Evolutionary conservation across 2,329 filamentous ascomycete genomes (phyloP).

Genomic region (Monosporascus sp.): DNA sequence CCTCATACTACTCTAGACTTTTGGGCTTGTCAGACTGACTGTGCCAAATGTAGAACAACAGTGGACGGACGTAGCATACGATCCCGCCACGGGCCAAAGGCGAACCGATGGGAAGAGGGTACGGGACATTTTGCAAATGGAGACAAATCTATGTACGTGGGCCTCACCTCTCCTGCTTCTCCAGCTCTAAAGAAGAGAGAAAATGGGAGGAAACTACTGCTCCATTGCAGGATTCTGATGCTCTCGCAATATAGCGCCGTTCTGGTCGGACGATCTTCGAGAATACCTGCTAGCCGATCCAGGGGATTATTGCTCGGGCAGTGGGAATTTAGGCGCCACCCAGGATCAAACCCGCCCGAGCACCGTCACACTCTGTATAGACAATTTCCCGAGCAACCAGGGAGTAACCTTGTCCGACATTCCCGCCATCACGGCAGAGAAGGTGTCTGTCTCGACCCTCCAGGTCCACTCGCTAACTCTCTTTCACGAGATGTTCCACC

Average conservation of each 20-base stretch:
- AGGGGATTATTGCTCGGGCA: slow-evolving; percentile 7
- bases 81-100: slow-evolving; percentile 1
- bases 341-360: slow-evolving; percentile 6
- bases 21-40: background rate
- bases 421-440: background rate
- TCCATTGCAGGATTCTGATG: background rate
- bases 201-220: background rate
- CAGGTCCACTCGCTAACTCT: slow-evolving; percentile 9
- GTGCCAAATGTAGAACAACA: slow-evolving; percentile 3
- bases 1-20: background rate
- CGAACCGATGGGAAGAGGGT: slow-evolving; percentile 3
- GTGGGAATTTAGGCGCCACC: slow-evolving; percentile 2
- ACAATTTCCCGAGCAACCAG: slow-evolving; percentile 3
- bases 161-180: background rate
- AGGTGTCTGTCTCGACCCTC: slow-evolving; percentile 4
- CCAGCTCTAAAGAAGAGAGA: background rate
- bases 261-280: slow-evolving; percentile 7
- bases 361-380: slow-evolving; percentile 6
- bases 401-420: slow-evolving; percentile 4
- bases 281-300: slow-evolving; percentile 2
- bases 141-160: background rate
- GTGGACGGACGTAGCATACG: slow-evolving; percentile 6
- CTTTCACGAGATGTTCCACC: slow-evolving; percentile 9
- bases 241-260: slow-evolving; percentile 1
- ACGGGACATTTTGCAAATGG: background rate